Base-by-base conservation (phyloP, 371 early-diverging fungal genomes). In the Apophysomyces trapeziformis region DNA sequence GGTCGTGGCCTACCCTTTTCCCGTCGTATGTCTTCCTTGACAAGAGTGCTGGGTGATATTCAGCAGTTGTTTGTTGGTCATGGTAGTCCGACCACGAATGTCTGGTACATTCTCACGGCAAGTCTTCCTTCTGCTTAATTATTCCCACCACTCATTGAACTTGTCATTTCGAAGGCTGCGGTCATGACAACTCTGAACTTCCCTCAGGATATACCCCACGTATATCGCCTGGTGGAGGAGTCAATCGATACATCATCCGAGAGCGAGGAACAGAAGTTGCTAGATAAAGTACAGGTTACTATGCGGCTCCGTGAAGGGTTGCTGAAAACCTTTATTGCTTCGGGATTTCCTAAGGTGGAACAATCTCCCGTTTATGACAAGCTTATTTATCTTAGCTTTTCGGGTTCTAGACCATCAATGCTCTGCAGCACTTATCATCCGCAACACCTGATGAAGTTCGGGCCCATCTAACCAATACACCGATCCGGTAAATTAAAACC, bases 261-360 rank as follows among this genome's bases (percentile, higher is more conserved):
- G 8, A 50, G 54, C 21, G 14, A 32, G 7, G 50, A 61, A 35
- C 65, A 68, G 18, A 50, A 50, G 11, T 18, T 50, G 21, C 9
- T 21, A 7, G 54, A 50, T 50, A 50, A 50, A 50, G 54, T 21
- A 21, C 43, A 57, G 32, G 68, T 72, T 14, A 57, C 72, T 12
- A 38, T 75, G 41, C 73, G 71, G 37, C 56, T 80, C 37, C 72
- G 78, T 50, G 80, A 80, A 43, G 76, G 71, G 18, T 64, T 77
- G 35, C 57, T 80, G 14, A 80, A 80, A 47, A 68, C 72, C 2
- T 71, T 68, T 61, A 64, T 76, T 37, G 66, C 72, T 26, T 60
- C 64, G n/a, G 80, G 80, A 14, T 80, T 77, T 39, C 80, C 80
- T 36, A 73, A 73, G 45, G 80, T 80, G 64, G 38, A 46, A 11